A percentile compares a stretch with the other conserved stretches of the same genome.
phyloP scores from a whole-genome alignment of 208 protist genomes.

The Leishmania amazonensis region DNA sequence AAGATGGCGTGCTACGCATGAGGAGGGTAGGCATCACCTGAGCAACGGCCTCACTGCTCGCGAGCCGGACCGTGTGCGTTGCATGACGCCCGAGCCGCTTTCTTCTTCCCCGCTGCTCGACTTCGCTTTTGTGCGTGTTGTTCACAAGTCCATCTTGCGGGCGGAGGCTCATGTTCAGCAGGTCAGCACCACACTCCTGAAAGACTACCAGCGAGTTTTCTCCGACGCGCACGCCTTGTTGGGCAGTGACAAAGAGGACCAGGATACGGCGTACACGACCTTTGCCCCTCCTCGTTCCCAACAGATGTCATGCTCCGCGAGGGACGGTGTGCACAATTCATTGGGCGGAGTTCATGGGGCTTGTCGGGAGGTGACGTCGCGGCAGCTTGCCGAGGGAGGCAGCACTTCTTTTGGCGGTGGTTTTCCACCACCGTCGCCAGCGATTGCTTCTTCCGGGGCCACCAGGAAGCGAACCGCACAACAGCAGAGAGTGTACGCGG shows the following conservation, averaged over 20 bases:
- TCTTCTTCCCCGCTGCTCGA: background rate
- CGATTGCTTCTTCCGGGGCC: background rate
- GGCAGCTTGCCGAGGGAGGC: background rate
- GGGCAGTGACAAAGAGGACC: too few species aligned
- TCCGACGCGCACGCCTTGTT: background rate
- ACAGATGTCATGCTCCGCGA: background rate
- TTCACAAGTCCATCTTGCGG: constrained; percentile 46
- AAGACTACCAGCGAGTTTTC: background rate
- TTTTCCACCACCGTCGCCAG: background rate
- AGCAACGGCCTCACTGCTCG: too few species aligned
- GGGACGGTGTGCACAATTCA: background rate
- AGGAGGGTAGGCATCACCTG: constrained; percentile 6
- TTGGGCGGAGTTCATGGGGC: background rate
- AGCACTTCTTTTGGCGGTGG: background rate
- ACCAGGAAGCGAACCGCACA: constrained; percentile 7
- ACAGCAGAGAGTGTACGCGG: constrained; percentile 40
- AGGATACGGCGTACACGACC: background rate
- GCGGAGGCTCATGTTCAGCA: constrained; percentile 59
- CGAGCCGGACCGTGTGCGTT: background rate
- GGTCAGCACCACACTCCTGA: constrained; percentile 12
- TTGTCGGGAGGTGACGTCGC: background rate
- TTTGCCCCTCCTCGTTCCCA: too few species aligned
- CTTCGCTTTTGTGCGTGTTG: constrained; percentile 35
- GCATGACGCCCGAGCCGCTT: background rate
- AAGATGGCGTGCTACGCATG: background rate